Evolutionary conservation across 352 stramenopile genomes (phyloP).

Genomic region (Phytophthora uliginosa): DNA sequence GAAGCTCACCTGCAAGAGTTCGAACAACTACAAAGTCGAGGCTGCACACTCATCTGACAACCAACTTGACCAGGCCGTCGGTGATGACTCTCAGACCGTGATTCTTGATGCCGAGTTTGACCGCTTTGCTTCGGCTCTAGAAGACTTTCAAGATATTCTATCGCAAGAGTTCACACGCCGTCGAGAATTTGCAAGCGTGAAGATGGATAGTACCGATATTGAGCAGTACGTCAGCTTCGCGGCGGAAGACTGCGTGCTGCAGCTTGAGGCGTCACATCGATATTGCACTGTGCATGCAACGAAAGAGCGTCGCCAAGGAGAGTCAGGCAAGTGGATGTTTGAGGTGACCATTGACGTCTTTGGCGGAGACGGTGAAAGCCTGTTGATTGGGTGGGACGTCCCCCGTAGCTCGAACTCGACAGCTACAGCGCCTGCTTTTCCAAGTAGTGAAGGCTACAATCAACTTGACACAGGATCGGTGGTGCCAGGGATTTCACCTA

Average conservation of each 20-base stretch:
- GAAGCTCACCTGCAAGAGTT: background rate
- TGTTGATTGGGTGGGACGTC: constrained; percentile 85
- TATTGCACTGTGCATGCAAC: constrained; percentile 82
- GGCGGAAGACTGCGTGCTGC: constrained; percentile 77
- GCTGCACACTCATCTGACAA: constrained; percentile 3
- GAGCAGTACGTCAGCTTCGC: constrained; percentile 77
- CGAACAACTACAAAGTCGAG: background rate
- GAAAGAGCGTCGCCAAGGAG: constrained; percentile 73
- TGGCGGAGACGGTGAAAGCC: constrained; percentile 70
- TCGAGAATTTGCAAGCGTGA: constrained; percentile 77
- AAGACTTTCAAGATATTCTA: constrained; percentile 71
- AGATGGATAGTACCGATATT: constrained; percentile 70
- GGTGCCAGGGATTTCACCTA: constrained; percentile 70
- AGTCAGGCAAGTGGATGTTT: constrained; percentile 87
- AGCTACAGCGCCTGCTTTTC: background rate
- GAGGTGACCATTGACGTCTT: constrained; percentile 72
- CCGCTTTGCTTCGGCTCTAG: constrained; percentile 41
- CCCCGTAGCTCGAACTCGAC: constrained; percentile 31
- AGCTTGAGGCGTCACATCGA: constrained; percentile 69
- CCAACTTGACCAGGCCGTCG: background rate
- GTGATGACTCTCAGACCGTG: background rate
- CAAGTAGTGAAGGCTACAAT: constrained; percentile 1
- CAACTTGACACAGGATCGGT: constrained; percentile 23
- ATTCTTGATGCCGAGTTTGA: constrained; percentile 47
- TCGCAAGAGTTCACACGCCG: constrained; percentile 69